These are phyloP conservation scores for Protomyces inouyei DNA, from an alignment of 1,139 yeast species.

Conservation along the genomic window DNA sequence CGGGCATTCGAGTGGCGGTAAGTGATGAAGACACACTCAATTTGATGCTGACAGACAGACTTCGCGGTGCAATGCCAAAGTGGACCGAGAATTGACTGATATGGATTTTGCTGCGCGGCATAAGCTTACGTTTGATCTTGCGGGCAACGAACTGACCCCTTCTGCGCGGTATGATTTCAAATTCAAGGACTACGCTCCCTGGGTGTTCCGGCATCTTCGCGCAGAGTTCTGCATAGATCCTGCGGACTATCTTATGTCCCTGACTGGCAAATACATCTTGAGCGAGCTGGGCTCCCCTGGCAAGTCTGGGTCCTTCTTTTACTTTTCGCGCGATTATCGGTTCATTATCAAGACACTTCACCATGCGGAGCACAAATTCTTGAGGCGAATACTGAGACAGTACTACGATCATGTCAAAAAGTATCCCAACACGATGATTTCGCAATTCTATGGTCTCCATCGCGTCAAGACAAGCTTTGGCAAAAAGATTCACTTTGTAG, in stretches of 20 bases:
- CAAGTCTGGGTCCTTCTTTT: conserved; percentile 92
- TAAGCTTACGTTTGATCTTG: conserved; percentile 78
- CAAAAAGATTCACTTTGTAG: conserved; percentile 85
- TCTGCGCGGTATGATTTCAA: conserved; percentile 92
- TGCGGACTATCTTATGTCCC: conserved; percentile 87
- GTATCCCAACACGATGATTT: conserved; percentile 81
- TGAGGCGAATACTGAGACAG: conserved; percentile 66
- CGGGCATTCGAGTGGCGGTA: conserved; percentile 78
- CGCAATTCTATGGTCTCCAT: conserved; percentile 94
- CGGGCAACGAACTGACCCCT: conserved; percentile 87
- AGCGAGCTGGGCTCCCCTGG: conserved; percentile 96
- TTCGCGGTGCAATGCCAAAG: conserved; percentile 80
- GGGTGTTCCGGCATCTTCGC: conserved; percentile 83
- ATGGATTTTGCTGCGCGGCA: conserved; percentile 66
- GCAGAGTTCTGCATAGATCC: conserved; percentile 81
- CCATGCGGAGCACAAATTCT: conserved; percentile 82
- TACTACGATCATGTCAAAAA: conserved; percentile 75
- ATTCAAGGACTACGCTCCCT: conserved; percentile 93
- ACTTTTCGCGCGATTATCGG: conserved; percentile 86
- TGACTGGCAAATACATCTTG: conserved; percentile 86
- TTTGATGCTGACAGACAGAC: conserved; percentile 43
- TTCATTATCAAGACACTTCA: conserved; percentile 95
- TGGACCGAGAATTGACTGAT: conserved; percentile 65
- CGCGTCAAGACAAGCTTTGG: conserved; percentile 84
- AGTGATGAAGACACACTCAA: background rate